Evolutionary conservation across 1,139 yeast species (phyloP).

Genomic region (Keqinozyma sinolaborantium): DNA sequence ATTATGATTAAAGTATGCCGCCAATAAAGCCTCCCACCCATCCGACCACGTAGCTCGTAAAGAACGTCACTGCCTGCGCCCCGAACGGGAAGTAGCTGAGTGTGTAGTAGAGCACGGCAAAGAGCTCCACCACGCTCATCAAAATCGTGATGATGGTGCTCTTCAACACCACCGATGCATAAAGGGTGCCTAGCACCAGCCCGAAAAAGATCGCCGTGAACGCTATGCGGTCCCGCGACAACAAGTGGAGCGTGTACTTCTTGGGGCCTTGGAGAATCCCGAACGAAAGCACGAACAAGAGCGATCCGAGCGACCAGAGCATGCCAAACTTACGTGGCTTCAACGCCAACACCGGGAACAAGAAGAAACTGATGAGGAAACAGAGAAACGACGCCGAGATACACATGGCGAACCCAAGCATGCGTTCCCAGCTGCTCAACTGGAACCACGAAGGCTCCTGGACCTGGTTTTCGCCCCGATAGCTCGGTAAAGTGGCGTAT

Average conservation of each 20-base stretch:
- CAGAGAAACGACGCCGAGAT: constrained; percentile 74
- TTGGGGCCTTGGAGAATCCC: constrained; percentile 92
- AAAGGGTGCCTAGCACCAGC: constrained; percentile 65
- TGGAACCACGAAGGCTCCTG: constrained; percentile 54
- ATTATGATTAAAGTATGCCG: constrained; percentile 18
- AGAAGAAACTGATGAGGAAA: constrained; percentile 74
- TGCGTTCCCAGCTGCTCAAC: constrained; percentile 74
- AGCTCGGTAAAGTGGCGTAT: constrained; percentile 38
- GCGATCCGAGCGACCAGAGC: constrained; percentile 89
- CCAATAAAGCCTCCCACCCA: constrained; percentile 65
- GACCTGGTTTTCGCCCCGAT: constrained; percentile 18
- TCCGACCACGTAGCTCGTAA: constrained; percentile 74
- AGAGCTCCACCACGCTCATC: constrained; percentile 70
- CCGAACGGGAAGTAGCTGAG: constrained; percentile 96
- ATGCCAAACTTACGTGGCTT: constrained; percentile 89
- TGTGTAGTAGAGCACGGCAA: constrained; percentile 86
- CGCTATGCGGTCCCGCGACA: constrained; percentile 72
- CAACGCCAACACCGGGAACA: constrained; percentile 85
- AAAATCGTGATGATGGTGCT: constrained; percentile 76
- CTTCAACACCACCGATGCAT: constrained; percentile 50
- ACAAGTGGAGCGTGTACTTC: constrained; percentile 68
- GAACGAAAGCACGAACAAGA: constrained; percentile 82
- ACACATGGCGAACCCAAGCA: constrained; percentile 75
- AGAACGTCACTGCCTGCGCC: constrained; percentile 79
- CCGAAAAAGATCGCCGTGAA: constrained; percentile 80